Base-by-base conservation (phyloP, 148 eudicot genomes). In the Vaccinium corymbosum region DNA sequence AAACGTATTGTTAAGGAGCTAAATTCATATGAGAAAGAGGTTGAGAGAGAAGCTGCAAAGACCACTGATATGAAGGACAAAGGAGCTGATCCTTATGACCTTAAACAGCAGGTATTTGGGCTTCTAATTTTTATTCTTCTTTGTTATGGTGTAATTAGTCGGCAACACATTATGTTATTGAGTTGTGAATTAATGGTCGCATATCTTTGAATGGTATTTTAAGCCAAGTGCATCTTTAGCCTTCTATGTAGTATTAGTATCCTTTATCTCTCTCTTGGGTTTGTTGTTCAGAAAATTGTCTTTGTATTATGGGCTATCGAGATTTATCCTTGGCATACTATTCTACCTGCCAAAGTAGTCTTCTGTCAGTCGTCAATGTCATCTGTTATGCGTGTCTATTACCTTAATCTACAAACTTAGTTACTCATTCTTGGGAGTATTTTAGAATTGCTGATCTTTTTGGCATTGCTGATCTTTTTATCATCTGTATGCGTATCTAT, bases 41-140 rank as follows among this genome's bases (percentile, higher is more conserved):
- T 97, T 79, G 97, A 97, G 85, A 90, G 90, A 81, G 99, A 94
- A 90, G 91, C 95, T 79, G 95, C 98, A 57, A 97, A 94, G 90
- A 94, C 94, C 61, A 90, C 98, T 79, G 95, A 91, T 56, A 97
- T 97, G 99, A 94, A 97, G 89, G 98, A 42, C 46, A 42, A 42
- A 42, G 46, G 46, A 42, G 46, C 46, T 42, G 46, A 42, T 42
- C 46, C 46, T 42, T 42, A 42, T 42, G 46, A 97, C 84, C 94
- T 94, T 85, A 97, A 97, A 87, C 98, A 97, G 81, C 99, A 97
- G 95, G 98, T 92, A 83, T 61, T 1, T 25, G 52, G 73, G 75
- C 17, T 62, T 72, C 78, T 78, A 20, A 3, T 35, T 81, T 81
- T 29, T 68, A 27, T 27, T 68, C 19, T 68, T 27, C 11, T n/a